Percentiles rank a stretch among this genome's conserved stretches.
Conservation (phyloP, 441 rosid genomes). For the Theobroma grandiflorum region DNA sequence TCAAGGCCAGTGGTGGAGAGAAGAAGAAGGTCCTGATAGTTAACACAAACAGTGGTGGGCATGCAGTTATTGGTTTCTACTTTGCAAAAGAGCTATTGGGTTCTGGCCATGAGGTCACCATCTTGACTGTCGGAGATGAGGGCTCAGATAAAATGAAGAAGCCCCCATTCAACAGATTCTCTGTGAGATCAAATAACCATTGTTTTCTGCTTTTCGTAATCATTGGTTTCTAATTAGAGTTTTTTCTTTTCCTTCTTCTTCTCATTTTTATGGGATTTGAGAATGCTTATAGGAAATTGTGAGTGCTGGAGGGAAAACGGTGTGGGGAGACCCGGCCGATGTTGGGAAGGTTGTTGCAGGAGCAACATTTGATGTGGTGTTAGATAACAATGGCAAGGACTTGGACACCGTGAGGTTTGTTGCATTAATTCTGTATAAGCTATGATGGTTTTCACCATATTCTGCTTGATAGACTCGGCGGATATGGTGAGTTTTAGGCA, state of each 20-base stretch:
- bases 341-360: slow-evolving; percentile 72
- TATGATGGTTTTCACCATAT: not conserved
- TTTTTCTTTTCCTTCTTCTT: too few relatives aligned
- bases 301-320: slow-evolving; percentile 81
- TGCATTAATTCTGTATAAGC: not conserved
- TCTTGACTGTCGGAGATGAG: slow-evolving; percentile 86
- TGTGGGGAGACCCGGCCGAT: slow-evolving; percentile 87
- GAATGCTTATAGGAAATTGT: slow-evolving; percentile 68
- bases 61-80: slow-evolving; percentile 90
- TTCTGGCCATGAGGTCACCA: slow-evolving; percentile 76
- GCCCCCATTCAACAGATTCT: slow-evolving; percentile 86
- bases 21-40: slow-evolving; percentile 90
- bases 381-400: slow-evolving; percentile 95
- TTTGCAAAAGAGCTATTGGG: slow-evolving; percentile 86
- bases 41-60: slow-evolving; percentile 89
- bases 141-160: slow-evolving; percentile 91
- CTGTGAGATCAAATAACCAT: slow-evolving; percentile 47
- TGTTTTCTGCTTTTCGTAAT: not conserved
- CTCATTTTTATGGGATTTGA: not conserved
- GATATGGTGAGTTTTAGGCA: not conserved
- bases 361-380: slow-evolving; percentile 77
- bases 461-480: not conserved
- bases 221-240: not conserved
- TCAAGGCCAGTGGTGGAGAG: slow-evolving; percentile 58
- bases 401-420: slow-evolving; percentile 73